These are phyloP conservation scores for Amoeboaphelidium occidentale DNA, from an alignment of 371 early-diverging fungal species.

Conservation along the genomic window DNA sequence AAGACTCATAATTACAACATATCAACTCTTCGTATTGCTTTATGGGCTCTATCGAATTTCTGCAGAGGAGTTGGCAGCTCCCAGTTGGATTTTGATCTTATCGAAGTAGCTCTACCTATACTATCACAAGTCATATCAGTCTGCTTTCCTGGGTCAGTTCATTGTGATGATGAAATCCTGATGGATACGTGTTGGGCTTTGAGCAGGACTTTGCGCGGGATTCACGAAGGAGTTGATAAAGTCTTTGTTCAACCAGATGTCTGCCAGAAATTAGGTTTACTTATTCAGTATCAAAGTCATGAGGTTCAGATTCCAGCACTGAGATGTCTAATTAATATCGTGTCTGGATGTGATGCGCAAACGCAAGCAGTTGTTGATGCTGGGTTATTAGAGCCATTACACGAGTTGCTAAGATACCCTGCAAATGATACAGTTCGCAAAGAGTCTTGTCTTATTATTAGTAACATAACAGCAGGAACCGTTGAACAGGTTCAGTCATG, in stretches of 20 bases:
- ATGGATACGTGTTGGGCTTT: slow-evolving; percentile 99
- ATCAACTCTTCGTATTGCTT: slow-evolving; percentile 91
- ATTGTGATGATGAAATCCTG: slow-evolving; percentile 75
- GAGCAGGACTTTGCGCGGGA: slow-evolving; percentile 24
- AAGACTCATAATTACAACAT: slow-evolving; percentile 43
- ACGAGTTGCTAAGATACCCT: slow-evolving; percentile 47
- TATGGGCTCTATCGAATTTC: slow-evolving; percentile 97
- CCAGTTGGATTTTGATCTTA: not conserved
- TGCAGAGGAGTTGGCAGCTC: slow-evolving; percentile 81
- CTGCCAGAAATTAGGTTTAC: slow-evolving; percentile 1
- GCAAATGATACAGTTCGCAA: slow-evolving; percentile 80
- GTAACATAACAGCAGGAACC: slow-evolving; percentile 99
- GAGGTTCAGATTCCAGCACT: slow-evolving; percentile 92
- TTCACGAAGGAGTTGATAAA: slow-evolving; percentile 4
- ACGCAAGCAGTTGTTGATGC: slow-evolving; percentile 78
- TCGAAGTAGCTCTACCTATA: not conserved
- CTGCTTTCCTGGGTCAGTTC: not conserved
- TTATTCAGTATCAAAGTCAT: not conserved
- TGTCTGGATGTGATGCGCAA: slow-evolving; percentile 93
- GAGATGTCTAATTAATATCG: slow-evolving; percentile 96
- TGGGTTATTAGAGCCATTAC: slow-evolving; percentile 60
- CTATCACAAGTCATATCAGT: not conserved
- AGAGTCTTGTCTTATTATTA: slow-evolving; percentile 99
- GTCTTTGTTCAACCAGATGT: slow-evolving; percentile 2
- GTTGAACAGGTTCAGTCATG: slow-evolving; percentile 77